phyloP scores from a whole-genome alignment of 352 stramenopile species.

The Globisporangium splendens region DNA sequence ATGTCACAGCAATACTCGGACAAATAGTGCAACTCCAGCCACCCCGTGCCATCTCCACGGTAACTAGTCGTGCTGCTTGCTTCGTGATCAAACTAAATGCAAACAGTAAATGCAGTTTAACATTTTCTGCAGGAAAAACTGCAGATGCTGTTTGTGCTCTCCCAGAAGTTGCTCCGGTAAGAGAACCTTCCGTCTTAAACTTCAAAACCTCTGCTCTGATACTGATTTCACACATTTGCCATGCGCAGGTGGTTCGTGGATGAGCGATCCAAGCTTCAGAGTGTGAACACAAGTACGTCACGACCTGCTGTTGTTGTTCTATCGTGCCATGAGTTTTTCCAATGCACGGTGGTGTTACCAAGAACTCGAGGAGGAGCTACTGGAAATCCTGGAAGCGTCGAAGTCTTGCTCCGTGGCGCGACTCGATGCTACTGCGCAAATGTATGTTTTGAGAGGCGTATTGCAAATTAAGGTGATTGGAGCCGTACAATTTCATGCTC shows the following conservation, averaged over 20 bases:
- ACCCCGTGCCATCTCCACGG: constrained; percentile 15
- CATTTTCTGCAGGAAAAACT: constrained; percentile 27
- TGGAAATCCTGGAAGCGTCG: constrained; percentile 10
- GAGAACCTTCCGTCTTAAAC: neutral
- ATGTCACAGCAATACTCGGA: constrained; percentile 22
- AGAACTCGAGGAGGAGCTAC: constrained; percentile 27
- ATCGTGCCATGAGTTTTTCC: neutral
- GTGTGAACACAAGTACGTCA: constrained; percentile 22
- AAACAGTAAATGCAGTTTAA: neutral
- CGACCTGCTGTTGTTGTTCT: neutral
- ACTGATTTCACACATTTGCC: neutral
- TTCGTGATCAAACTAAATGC: too few species aligned
- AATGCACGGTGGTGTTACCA: neutral
- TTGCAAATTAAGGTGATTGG: neutral
- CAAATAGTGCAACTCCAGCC: constrained; percentile 19
- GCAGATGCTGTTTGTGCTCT: constrained; percentile 35
- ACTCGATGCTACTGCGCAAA: neutral
- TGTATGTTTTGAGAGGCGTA: neutral
- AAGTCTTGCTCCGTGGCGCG: neutral
- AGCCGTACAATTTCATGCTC: neutral
- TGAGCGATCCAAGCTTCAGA: constrained; percentile 20
- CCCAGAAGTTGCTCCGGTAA: constrained; percentile 32
- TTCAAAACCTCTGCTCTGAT: neutral
- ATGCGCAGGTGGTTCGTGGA: constrained; percentile 23
- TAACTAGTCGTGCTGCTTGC: constrained; percentile 2